Percentiles rank a stretch among this genome's conserved stretches.
Evolutionary conservation across 1,284 basidiomycete species (phyloP).

Genomic region (Porphyrellus sp.): DNA sequence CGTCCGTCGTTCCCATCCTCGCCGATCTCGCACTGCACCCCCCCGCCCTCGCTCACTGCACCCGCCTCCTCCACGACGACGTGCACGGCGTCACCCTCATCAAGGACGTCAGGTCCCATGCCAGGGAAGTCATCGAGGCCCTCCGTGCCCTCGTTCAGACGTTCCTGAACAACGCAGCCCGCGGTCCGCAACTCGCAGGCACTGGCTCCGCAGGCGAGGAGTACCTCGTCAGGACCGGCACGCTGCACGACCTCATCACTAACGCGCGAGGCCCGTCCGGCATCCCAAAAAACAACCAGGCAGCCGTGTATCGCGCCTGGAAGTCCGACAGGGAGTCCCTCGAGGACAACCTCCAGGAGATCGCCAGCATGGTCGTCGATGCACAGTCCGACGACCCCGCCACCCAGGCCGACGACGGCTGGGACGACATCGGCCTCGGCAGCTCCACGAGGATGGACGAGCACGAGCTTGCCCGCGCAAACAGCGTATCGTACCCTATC

Average conservation of each 20-base stretch:
- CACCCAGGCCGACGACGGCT: slow-evolving; percentile 50
- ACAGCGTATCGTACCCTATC: slow-evolving; percentile 42
- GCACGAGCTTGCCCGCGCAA: slow-evolving; percentile 47
- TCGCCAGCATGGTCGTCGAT: slow-evolving; percentile 52
- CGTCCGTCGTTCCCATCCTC: slow-evolving; percentile 53
- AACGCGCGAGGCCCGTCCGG: slow-evolving; percentile 44
- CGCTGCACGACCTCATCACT: slow-evolving; percentile 64
- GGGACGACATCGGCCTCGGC: slow-evolving; percentile 62
- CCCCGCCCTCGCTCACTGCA: slow-evolving; percentile 57
- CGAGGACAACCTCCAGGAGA: slow-evolving; percentile 59
- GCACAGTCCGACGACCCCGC: slow-evolving; percentile 27
- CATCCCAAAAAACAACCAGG: slow-evolving; percentile 55
- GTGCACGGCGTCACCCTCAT: slow-evolving; percentile 53
- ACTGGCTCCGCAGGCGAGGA: slow-evolving; percentile 35
- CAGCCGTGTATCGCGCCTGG: slow-evolving; percentile 59
- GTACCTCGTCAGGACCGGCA: slow-evolving; percentile 60
- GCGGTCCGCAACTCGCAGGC: slow-evolving; percentile 17
- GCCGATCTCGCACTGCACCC: slow-evolving; percentile 55
- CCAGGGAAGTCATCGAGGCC: slow-evolving; percentile 47
- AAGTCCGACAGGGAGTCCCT: slow-evolving; percentile 54
- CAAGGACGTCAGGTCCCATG: slow-evolving; percentile 45
- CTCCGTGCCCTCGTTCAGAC: slow-evolving; percentile 41
- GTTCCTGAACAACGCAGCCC: slow-evolving; percentile 33
- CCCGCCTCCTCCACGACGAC: slow-evolving; percentile 46
- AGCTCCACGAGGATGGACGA: slow-evolving; percentile 35